Evolutionary conservation across 148 eudicot species (phyloP).

Genomic region (Vaccinium darrowii): DNA sequence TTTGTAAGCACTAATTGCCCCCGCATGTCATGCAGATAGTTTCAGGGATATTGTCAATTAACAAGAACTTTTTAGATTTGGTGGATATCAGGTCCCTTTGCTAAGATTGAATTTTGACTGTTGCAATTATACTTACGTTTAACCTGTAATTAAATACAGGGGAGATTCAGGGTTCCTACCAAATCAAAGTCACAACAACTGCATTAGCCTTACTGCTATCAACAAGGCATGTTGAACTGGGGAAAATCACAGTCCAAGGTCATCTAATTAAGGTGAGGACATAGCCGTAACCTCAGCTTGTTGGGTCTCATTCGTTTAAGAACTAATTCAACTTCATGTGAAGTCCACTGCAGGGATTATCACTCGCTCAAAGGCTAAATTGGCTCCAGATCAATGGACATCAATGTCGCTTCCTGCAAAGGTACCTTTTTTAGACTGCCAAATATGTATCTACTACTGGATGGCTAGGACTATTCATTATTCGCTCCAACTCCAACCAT

Average conservation of each 20-base stretch:
- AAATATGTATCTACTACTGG: slow-evolving; percentile 1
- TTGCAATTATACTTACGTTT: not conserved
- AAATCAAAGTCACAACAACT: slow-evolving; percentile 91
- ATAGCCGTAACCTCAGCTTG: slow-evolving; percentile 9
- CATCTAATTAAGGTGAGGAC: slow-evolving; percentile 69
- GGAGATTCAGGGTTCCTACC: slow-evolving; percentile 90
- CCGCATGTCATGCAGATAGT: not conserved
- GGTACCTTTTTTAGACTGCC: slow-evolving; percentile 34
- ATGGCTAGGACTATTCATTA: not conserved
- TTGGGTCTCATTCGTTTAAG: not conserved
- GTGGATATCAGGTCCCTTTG: not conserved
- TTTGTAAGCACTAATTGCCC: not conserved
- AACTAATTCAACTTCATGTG: slow-evolving; percentile 34
- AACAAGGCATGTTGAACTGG: slow-evolving; percentile 74
- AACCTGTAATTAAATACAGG: slow-evolving; percentile 43
- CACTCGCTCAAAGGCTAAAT: slow-evolving; percentile 90
- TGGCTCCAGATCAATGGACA: slow-evolving; percentile 88
- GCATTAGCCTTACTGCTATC: slow-evolving; percentile 85
- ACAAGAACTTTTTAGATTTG: not conserved
- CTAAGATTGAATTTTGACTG: not conserved
- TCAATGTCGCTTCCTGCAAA: slow-evolving; percentile 69
- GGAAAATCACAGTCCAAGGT: slow-evolving; percentile 70
- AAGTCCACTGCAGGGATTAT: slow-evolving; percentile 84
- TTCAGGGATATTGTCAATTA: not conserved
- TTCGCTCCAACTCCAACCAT: not conserved